These are phyloP conservation scores for Pythium folliculosum DNA, from an alignment of 352 stramenopile species.

Conservation along the genomic window DNA sequence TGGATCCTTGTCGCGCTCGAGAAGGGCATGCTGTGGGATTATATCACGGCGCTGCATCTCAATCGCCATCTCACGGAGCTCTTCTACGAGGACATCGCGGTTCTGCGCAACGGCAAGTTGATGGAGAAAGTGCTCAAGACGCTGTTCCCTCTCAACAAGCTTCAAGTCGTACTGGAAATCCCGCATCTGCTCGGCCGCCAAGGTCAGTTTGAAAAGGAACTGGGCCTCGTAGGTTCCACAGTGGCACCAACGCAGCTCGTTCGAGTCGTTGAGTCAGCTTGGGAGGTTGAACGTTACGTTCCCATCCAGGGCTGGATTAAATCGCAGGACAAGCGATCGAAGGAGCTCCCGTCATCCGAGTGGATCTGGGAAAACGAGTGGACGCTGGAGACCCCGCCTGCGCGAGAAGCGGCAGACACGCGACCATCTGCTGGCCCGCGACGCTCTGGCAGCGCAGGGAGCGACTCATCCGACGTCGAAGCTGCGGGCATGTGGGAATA, in stretches of 20 bases:
- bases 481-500: slow-evolving; percentile 47
- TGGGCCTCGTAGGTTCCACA: slow-evolving; percentile 21
- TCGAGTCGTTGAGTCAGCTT: slow-evolving; percentile 65
- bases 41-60: slow-evolving; percentile 53
- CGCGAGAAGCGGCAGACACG: neutral
- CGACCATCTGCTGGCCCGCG: slow-evolving; percentile 25
- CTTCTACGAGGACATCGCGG: slow-evolving; percentile 57
- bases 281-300: slow-evolving; percentile 75
- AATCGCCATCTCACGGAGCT: slow-evolving; percentile 42
- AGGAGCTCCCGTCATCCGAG: slow-evolving; percentile 74
- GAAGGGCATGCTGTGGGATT: slow-evolving; percentile 54
- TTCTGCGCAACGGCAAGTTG: slow-evolving; percentile 44
- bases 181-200: slow-evolving; percentile 42
- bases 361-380: slow-evolving; percentile 84
- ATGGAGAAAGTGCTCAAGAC: slow-evolving; percentile 55
- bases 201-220: slow-evolving; percentile 49
- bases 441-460: slow-evolving; percentile 17
- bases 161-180: slow-evolving; percentile 58
- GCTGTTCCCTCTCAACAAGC: slow-evolving; percentile 52
- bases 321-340: slow-evolving; percentile 48
- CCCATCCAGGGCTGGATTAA: slow-evolving; percentile 74
- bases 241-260: slow-evolving; percentile 25
- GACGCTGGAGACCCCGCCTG: slow-evolving; percentile 39
- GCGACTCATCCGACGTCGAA: slow-evolving; percentile 30
- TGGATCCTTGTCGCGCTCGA: slow-evolving; percentile 73